Base-by-base conservation (phyloP, 2,329 filamentous ascomycete genomes). In the Xylaria sp. region DNA sequence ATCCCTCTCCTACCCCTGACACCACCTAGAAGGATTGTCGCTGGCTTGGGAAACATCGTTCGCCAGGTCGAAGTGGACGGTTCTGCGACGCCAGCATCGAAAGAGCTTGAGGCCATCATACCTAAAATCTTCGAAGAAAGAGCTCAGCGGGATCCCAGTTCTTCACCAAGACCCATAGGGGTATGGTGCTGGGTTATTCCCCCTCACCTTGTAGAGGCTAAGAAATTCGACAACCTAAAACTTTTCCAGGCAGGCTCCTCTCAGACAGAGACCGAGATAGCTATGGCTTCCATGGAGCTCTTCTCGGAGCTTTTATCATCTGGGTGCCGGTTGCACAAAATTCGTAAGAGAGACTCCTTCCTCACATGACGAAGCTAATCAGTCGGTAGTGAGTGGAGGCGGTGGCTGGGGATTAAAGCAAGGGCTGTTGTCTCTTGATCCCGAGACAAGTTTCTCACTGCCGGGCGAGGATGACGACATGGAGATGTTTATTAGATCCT, bases 391-490 rank as follows among this genome's bases (percentile, higher is more conserved):
- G 65, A 93, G 90, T 70, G 92, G 92, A 4, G 92, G 92, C 46
- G 92, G 92, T 41, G 92, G 92, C 19, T 96, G 92, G 92, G 92
- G 92, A 15, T 80, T 85, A 58, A 95, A 94, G 73, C 87, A 90
- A 69, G 92, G 92, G 0, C 78, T 96, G 0, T 78, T 96, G 3
- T 92, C 91, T 5, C 81, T 96, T 3, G 91, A 95, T 70, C 90
- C 92, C 3, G 84, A 91, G 66, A 82, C 79, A 15, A 80, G 74
- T 19, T 84, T 85, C 68, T 77, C 76, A n/a, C 68, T 78, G 17
- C 72, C 79, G 7, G 80, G 83, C 38, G 78, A 86, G 33, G 81
- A 85, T 19, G 80, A 84, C 25, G 78, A 81, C 53, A 79, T 88
- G 66, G 77, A 83, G 35, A 78, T 75, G 63, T 86, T 87, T 63